Percentiles rank a stretch among this genome's conserved stretches.
phyloP scores from a whole-genome alignment of 306 rosid species.

The Cucumis cinereus region DNA sequence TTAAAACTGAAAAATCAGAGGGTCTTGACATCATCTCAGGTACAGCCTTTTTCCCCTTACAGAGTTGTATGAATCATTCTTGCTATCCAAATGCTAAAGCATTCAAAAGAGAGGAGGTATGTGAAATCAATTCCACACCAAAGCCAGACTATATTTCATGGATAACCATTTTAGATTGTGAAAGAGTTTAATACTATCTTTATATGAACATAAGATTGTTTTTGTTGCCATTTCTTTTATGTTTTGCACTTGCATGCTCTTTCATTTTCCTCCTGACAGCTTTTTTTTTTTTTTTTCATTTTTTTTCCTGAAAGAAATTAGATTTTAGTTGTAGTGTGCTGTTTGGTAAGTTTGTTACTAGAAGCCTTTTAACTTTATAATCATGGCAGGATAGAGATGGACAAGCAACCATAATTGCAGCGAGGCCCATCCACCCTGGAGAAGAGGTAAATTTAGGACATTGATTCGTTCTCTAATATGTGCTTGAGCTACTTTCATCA shows the following conservation, averaged over 20 bases:
- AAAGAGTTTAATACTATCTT: neutral
- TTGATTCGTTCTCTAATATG: neutral
- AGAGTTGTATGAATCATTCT: slow-evolving; percentile 93
- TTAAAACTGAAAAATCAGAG: neutral
- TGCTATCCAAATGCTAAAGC: slow-evolving; percentile 90
- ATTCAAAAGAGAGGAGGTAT: slow-evolving; percentile 88
- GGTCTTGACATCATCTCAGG: slow-evolving; percentile 28
- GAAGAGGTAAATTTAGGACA: slow-evolving; percentile 46
- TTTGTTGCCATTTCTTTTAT: neutral
- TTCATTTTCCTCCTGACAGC: neutral
- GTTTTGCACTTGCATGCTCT: neutral
- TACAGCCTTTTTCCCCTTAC: slow-evolving; percentile 80
- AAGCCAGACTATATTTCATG: neutral
- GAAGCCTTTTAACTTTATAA: neutral
- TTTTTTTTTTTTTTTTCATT: too few species aligned
- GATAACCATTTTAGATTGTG: neutral
- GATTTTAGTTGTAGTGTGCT: neutral
- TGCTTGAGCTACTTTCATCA: neutral
- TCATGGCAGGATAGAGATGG: slow-evolving; percentile 78
- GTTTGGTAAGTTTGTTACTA: neutral
- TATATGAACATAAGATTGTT: neutral
- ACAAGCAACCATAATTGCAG: slow-evolving; percentile 73
- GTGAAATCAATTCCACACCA: slow-evolving; percentile 1
- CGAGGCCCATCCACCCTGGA: slow-evolving; percentile 48
- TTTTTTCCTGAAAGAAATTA: neutral